Conservation (phyloP, 1,284 basidiomycete genomes). For the Leccinum insolens region DNA sequence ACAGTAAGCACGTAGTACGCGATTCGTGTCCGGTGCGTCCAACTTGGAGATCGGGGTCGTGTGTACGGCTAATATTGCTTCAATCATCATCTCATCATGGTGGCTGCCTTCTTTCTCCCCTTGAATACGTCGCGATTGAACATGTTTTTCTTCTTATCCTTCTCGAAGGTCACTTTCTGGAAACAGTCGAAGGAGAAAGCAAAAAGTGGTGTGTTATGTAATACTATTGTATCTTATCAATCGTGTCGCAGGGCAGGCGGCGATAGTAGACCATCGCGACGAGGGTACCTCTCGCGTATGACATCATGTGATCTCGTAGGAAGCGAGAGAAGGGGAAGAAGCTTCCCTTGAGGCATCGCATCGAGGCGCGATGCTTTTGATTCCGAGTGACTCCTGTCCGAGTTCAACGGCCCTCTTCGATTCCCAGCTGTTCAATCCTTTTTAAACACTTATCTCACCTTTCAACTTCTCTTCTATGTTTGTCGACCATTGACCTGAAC, state of each 20-base stretch:
- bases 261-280: neutral
- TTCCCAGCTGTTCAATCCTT: neutral
- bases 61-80: neutral
- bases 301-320: neutral
- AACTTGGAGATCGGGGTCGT: neutral
- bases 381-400: neutral
- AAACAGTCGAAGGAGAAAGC: neutral
- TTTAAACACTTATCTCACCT: neutral
- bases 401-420: neutral
- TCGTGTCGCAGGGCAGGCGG: slow-evolving; percentile 3
- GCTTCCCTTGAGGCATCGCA: slow-evolving; percentile 3
- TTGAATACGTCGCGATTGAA: neutral
- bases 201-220: neutral
- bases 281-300: neutral
- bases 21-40: neutral
- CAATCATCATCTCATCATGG: neutral
- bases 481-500: no score
- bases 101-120: neutral
- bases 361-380: slow-evolving; percentile 3
- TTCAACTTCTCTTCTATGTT: no score
- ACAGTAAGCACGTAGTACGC: neutral
- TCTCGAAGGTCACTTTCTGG: neutral
- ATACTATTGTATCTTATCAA: neutral
- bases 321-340: neutral
- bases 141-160: neutral